Percentiles rank a stretch among this genome's conserved stretches.
Evolutionary conservation across 176 grass and related monocot genomes (phyloP).

Genomic region (Oryza punctata): DNA sequence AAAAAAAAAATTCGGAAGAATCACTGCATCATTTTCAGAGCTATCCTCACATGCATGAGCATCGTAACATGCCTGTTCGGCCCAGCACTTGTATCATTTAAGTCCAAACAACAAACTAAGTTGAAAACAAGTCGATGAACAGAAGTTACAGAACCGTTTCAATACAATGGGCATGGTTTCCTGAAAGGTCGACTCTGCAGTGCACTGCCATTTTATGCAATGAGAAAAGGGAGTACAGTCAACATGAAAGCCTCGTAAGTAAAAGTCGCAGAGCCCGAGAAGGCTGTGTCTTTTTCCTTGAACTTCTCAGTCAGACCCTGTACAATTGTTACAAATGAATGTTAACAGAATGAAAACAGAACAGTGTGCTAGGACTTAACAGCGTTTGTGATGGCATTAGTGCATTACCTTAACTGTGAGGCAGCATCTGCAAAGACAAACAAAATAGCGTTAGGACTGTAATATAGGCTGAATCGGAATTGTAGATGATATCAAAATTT

Average conservation of each 20-base stretch:
- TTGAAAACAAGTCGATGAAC: background rate
- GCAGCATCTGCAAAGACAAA: conserved; percentile 68
- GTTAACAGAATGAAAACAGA: background rate
- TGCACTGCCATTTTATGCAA: conserved; percentile 44
- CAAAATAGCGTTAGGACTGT: conserved; percentile 17
- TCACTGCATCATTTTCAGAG: background rate
- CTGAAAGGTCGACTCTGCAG: background rate
- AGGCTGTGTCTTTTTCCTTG: conserved; percentile 78
- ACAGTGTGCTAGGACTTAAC: background rate
- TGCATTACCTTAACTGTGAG: conserved; percentile 87
- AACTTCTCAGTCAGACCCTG: conserved; percentile 98
- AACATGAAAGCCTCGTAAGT: conserved; percentile 90
- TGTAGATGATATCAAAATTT: background rate
- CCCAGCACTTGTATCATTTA: background rate
- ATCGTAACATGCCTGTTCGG: background rate
- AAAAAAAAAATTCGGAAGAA: too few relatives aligned
- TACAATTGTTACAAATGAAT: conserved; percentile 22
- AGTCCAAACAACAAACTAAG: background rate
- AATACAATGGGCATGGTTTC: background rate
- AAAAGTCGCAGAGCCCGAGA: conserved; percentile 78
- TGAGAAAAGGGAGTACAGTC: conserved; percentile 82
- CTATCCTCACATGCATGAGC: background rate
- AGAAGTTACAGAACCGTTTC: background rate
- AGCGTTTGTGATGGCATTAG: background rate
- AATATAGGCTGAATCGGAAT: background rate